Evolutionary conservation across 306 rosid species (phyloP), one percentile per base, ranked within the genome.

Genomic region (Rosa persica): DNA sequence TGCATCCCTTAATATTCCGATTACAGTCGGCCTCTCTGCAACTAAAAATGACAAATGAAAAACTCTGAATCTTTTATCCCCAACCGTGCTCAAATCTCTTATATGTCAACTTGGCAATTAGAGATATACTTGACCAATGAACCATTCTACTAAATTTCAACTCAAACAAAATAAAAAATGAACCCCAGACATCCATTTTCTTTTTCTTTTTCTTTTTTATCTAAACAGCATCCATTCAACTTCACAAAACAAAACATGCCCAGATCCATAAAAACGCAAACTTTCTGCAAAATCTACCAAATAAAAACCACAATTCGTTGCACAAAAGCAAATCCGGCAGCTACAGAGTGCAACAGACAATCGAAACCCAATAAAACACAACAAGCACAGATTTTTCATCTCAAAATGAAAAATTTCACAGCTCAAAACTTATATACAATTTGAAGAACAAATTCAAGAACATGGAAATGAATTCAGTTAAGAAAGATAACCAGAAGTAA

Each of bases 231-330:
- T 42, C 76, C 76, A 76, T 48, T 74, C 70, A 82, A 39, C 77
- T 44, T 83, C 60, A 74, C 46, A 8, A 12, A 78, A 19, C 51
- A 88, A 75, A 75, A 30, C 47, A 79, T 76, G 17, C 83, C 74
- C 79, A 90, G 96, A 91, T 91, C 98, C 90, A 84, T 36, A 75
- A 55, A 55, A 40, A 75, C 34, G 61, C 73, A 42, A 49, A 20
- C 40, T 78, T 80, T 67, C 46, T 2, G 68, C 12, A 58, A 38
- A 58, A 42, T 2, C 6, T 15, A 46, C 25, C 61, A 69, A n/a
- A 11, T 40, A 68, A 79, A 61, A 5, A 36, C 79, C 34, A 20
- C 3, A 55, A 55, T 40, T 76, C 54, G 52, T 51, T 34, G 51
- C 79, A 76, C 17, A 61, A 48, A 51, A 46, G 22, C 44, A 77